phyloP scores from a whole-genome alignment of 371 early-diverging fungal species.

The Lichtheimia corymbifera region DNA sequence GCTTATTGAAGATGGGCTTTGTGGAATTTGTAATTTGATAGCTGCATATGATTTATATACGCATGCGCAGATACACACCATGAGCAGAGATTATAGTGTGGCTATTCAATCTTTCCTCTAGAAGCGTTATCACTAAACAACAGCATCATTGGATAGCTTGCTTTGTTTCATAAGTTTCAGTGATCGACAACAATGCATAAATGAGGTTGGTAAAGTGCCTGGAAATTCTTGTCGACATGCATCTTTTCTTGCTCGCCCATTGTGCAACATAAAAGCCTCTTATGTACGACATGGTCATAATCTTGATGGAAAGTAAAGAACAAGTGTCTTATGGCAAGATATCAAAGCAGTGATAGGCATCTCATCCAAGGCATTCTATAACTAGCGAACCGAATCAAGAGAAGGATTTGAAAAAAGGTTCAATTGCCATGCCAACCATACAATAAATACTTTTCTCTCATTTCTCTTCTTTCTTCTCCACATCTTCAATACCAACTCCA shows the following conservation, averaged over 20 bases:
- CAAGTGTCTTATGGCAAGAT: neutral
- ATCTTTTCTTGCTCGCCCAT: conserved; percentile 10
- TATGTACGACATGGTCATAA: neutral
- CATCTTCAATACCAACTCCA: neutral
- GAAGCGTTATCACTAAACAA: too few species aligned
- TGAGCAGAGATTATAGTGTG: too few species aligned
- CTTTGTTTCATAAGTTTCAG: too few species aligned
- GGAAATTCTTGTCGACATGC: neutral
- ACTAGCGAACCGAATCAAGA: neutral
- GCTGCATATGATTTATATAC: too few species aligned
- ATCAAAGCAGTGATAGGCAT: neutral
- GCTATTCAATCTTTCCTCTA: too few species aligned
- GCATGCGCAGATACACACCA: too few species aligned
- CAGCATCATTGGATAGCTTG: too few species aligned
- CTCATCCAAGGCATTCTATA: neutral
- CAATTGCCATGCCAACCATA: too few species aligned
- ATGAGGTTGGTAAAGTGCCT: too few species aligned
- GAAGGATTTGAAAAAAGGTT: neutral
- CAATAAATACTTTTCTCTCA: neutral
- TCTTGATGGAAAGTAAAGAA: conserved; percentile 14
- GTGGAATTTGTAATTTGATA: too few species aligned
- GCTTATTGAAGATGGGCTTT: too few species aligned
- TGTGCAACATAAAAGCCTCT: conserved; percentile 4
- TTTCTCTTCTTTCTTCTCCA: neutral
- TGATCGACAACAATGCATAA: too few species aligned